A percentile compares a stretch with the other conserved stretches of the same genome.
Conservation (phyloP, 257 asterid genomes). For the Coffea eugenioides region DNA sequence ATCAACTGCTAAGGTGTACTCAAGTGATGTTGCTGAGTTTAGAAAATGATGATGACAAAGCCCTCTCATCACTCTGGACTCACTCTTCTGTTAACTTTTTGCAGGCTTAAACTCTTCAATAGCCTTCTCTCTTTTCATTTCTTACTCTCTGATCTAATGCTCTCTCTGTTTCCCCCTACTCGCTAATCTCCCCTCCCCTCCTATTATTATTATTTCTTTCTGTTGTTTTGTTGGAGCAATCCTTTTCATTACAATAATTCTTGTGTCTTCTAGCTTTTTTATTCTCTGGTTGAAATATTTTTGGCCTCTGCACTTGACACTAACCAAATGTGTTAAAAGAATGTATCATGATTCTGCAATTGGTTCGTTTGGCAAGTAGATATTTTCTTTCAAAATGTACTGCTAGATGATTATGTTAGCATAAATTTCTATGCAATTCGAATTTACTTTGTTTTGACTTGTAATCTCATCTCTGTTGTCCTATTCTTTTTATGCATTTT, state of each 20-base stretch:
- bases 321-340: neutral
- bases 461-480: neutral
- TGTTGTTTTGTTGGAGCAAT: neutral
- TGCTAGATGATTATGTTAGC: neutral
- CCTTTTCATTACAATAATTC: neutral
- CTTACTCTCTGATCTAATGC: neutral
- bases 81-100: neutral
- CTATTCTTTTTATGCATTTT: neutral
- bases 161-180: neutral
- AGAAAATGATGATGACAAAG: neutral
- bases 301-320: neutral
- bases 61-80: neutral
- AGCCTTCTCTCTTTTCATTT: neutral
- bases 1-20: neutral
- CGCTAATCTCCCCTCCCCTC: neutral
- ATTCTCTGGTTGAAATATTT: neutral
- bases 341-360: neutral
- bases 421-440: neutral
- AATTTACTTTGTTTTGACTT: neutral
- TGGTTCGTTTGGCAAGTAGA: neutral
- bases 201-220: neutral
- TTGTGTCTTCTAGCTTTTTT: neutral
- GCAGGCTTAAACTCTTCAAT: neutral
- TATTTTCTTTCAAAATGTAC: neutral
- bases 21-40: neutral